A percentile compares a stretch with the other conserved stretches of the same genome.
Conservation (phyloP, 257 asterid genomes). For the Agastache rugosa region DNA sequence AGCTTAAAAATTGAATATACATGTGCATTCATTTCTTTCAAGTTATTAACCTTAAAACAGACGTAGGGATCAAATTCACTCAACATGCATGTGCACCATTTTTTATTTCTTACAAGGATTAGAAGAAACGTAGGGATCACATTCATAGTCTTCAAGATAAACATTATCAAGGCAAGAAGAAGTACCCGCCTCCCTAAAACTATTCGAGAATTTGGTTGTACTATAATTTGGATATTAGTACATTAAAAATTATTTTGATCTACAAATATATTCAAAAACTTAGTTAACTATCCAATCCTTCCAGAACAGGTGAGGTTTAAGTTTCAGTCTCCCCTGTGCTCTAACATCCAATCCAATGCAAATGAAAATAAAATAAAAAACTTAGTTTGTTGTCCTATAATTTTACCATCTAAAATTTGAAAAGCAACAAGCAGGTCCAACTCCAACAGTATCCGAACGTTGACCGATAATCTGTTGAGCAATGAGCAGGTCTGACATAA, state of each 20-base stretch:
- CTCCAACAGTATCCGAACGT: neutral
- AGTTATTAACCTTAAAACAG: neutral
- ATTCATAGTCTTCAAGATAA: neutral
- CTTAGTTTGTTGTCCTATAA: neutral
- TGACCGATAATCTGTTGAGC: neutral
- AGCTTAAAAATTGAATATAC: neutral
- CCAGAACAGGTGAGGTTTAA: neutral
- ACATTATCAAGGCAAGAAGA: neutral
- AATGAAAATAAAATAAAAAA: neutral
- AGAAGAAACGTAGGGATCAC: neutral
- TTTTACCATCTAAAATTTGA: neutral
- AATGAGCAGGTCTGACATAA: neutral
- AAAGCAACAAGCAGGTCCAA: neutral
- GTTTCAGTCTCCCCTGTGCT: neutral
- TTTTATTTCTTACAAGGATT: neutral
- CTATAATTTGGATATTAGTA: neutral
- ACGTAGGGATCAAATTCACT: neutral
- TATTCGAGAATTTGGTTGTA: neutral
- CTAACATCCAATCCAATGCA: neutral
- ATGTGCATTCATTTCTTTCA: constrained; percentile 9
- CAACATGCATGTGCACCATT: neutral
- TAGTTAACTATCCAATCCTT: neutral
- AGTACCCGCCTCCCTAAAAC: too few relatives aligned
- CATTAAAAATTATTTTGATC: neutral
- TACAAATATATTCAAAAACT: neutral